A percentile compares a stretch with the other conserved stretches of the same genome.
phyloP scores from a whole-genome alignment of 805 yeast species.

The Wickerhamiella musiphila region DNA sequence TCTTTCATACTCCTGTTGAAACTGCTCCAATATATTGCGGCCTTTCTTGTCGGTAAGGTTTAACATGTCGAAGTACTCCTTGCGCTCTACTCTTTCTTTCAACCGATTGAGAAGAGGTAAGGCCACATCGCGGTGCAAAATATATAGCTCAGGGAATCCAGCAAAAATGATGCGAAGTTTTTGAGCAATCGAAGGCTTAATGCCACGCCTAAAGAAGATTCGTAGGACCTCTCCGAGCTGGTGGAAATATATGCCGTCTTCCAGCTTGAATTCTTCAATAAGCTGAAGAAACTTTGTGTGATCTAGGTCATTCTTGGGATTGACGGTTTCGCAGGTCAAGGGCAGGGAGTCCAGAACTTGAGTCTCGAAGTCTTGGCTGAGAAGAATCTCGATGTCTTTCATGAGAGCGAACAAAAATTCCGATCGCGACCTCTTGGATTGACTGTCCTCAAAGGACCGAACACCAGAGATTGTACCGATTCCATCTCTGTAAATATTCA shows the following conservation, averaged over 20 bases:
- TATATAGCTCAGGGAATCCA: conserved; percentile 12
- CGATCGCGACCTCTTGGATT: conserved; percentile 4
- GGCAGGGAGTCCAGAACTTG: conserved; percentile 1
- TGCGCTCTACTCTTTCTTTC: not conserved
- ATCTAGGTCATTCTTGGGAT: not conserved
- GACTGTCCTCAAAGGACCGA: not conserved
- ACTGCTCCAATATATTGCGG: not conserved
- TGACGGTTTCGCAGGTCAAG: not conserved
- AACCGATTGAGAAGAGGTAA: conserved; percentile 8
- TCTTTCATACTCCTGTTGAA: not conserved
- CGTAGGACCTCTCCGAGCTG: conserved; percentile 2
- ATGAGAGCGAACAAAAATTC: conserved; percentile 30
- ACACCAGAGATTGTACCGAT: no score
- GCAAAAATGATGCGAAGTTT: conserved; percentile 9
- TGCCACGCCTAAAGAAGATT: not conserved
- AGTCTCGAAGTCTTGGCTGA: conserved; percentile 5
- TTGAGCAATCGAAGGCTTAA: conserved; percentile 5
- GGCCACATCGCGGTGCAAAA: conserved; percentile 9
- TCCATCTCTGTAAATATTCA: no score
- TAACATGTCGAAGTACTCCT: not conserved
- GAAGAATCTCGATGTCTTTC: conserved; percentile 14
- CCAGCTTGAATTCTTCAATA: not conserved
- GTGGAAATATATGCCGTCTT: conserved; percentile 1
- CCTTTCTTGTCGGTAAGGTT: not conserved
- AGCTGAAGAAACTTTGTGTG: not conserved